Percentiles rank a stretch among this genome's conserved stretches.
Conservation (phyloP, 768 basidiomycete genomes). For the Collybiopsis luxurians region DNA sequence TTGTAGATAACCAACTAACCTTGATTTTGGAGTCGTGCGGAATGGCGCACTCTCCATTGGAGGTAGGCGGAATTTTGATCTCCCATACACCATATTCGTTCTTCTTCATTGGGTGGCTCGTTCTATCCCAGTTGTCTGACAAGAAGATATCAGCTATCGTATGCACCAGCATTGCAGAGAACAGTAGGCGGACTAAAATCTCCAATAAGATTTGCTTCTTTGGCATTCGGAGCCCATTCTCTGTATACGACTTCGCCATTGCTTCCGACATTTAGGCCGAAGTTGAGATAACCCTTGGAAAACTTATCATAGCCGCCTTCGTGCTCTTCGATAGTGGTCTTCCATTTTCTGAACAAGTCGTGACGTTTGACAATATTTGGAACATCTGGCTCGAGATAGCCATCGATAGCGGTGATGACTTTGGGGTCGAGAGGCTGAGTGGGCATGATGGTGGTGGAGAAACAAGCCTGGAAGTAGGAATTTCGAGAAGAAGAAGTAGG, state of each 20-base stretch:
- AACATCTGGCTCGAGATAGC: slow-evolving; percentile 72
- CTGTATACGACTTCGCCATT: slow-evolving; percentile 77
- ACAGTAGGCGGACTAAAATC: slow-evolving; percentile 82
- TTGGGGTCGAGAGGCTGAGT: slow-evolving; percentile 51
- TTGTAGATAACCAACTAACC: slow-evolving; percentile 37
- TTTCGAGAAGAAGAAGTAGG: too few species aligned
- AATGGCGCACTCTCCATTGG: slow-evolving; percentile 74
- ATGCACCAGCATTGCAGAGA: slow-evolving; percentile 1
- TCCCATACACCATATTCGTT: slow-evolving; percentile 90
- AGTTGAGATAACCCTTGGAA: slow-evolving; percentile 75
- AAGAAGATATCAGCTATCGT: slow-evolving; percentile 7
- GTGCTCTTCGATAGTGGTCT: slow-evolving; percentile 63
- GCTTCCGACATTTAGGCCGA: slow-evolving; percentile 71
- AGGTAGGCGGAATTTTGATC: slow-evolving; percentile 65
- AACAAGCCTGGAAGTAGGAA: background rate
- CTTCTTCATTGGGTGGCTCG: slow-evolving; percentile 83
- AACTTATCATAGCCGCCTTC: slow-evolving; percentile 87
- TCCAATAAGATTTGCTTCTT: slow-evolving; percentile 81
- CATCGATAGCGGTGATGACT: slow-evolving; percentile 61
- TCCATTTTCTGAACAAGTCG: slow-evolving; percentile 71
- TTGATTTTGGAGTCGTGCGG: slow-evolving; percentile 96
- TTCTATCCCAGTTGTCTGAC: slow-evolving; percentile 84
- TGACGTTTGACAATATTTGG: slow-evolving; percentile 68
- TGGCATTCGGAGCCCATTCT: slow-evolving; percentile 96
- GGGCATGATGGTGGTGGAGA: slow-evolving; percentile 34